A percentile compares a stretch with the other conserved stretches of the same genome.
phyloP scores from a whole-genome alignment of 169 alveolate genomes.

The Cryptosporidium muris region DNA sequence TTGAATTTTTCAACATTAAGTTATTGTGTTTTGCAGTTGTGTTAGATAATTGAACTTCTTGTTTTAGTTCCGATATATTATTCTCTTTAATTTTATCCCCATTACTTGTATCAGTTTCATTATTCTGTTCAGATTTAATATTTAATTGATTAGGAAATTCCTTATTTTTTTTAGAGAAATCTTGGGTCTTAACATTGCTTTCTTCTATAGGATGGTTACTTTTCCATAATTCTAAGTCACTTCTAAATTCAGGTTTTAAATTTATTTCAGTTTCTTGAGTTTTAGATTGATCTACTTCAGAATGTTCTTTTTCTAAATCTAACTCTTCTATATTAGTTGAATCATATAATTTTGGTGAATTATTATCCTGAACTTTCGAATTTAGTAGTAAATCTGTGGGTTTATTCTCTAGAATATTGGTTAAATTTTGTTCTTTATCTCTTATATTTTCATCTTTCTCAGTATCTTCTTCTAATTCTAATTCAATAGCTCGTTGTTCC shows the following conservation, averaged over 20 bases:
- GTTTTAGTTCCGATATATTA: background rate
- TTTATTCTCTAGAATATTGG: conserved; percentile 31
- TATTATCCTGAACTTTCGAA: background rate
- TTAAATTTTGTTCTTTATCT: background rate
- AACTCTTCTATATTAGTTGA: background rate
- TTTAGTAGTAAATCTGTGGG: conserved; percentile 1
- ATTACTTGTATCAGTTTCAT: no score
- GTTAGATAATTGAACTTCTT: no score
- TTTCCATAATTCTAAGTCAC: background rate
- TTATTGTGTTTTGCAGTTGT: no score
- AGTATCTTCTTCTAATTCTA: conserved; percentile 7
- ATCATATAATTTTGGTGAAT: background rate
- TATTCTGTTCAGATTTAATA: background rate
- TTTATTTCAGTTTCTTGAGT: conserved; percentile 10
- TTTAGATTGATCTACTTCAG: background rate
- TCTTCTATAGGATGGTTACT: background rate
- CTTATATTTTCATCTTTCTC: background rate
- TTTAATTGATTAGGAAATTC: no score
- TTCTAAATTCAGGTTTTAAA: background rate
- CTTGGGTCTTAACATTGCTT: background rate
- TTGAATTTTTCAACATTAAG: no score
- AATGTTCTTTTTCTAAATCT: conserved; percentile 28
- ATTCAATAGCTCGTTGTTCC: conserved; percentile 4
- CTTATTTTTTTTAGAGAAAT: background rate
- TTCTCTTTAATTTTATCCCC: background rate